phyloP scores from a whole-genome alignment of 345 rosid genomes.

The Euclidium syriacum region DNA sequence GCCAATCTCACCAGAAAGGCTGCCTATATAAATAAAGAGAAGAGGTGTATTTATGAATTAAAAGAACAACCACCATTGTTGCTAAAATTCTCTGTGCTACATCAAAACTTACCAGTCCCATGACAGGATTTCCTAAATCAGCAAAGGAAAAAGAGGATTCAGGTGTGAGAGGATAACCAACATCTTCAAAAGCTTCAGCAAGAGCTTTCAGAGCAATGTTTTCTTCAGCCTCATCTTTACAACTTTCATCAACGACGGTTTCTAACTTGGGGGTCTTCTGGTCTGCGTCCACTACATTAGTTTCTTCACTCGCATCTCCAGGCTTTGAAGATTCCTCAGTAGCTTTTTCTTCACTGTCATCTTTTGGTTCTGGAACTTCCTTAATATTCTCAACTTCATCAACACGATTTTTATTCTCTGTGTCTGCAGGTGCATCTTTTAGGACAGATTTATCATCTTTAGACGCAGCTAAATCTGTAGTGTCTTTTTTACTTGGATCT shows the following conservation, averaged over 20 bases:
- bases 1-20: constrained; percentile 63
- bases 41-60: background rate
- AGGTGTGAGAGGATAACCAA: constrained; percentile 59
- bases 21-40: constrained; percentile 46
- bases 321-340: constrained; percentile 38
- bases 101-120: constrained; percentile 81
- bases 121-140: constrained; percentile 92
- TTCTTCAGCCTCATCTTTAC: constrained; percentile 37
- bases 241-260: constrained; percentile 37
- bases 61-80: background rate
- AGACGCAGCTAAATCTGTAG: constrained; percentile 32
- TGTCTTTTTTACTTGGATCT: constrained; percentile 45
- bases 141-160: constrained; percentile 74
- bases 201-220: constrained; percentile 67
- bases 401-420: constrained; percentile 41
- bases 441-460: constrained; percentile 34
- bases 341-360: constrained; percentile 39
- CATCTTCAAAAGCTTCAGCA: constrained; percentile 79
- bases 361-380: constrained; percentile 57
- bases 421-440: constrained; percentile 52
- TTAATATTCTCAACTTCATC: constrained; percentile 48
- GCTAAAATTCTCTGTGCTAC: background rate
- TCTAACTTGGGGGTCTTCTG: constrained; percentile 40
- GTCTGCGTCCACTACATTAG: constrained; percentile 29
- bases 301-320: constrained; percentile 36